Percentiles rank a stretch among this genome's conserved stretches.
phyloP scores from a whole-genome alignment of 441 rosid species.

The Euphorbia celastroides region DNA sequence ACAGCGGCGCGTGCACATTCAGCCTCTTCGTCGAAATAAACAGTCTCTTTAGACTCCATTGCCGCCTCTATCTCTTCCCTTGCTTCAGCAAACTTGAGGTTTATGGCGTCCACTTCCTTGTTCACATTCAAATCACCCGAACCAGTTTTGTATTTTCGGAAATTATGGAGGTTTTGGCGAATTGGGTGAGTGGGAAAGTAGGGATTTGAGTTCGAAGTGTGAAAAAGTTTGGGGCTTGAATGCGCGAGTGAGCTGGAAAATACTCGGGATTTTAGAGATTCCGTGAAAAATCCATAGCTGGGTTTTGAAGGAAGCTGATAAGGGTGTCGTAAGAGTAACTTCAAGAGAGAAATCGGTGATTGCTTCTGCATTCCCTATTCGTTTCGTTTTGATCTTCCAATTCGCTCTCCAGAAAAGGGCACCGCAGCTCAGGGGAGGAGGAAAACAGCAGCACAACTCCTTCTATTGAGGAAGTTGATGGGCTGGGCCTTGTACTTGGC shows the following conservation, averaged over 20 bases:
- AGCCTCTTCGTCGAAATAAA: constrained; percentile 90
- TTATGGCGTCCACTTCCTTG: constrained; percentile 71
- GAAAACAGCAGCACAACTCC: not conserved
- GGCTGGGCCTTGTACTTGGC: no score
- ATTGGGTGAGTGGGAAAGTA: not conserved
- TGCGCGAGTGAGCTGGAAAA: constrained; percentile 17
- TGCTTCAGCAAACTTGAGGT: constrained; percentile 91
- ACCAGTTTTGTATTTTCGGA: constrained; percentile 25
- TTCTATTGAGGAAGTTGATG: not conserved
- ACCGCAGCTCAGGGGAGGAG: not conserved
- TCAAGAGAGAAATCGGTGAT: constrained; percentile 34
- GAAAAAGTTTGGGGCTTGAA: constrained; percentile 4
- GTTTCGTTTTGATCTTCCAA: not conserved
- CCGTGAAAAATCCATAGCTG: constrained; percentile 14
- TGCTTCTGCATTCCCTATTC: constrained; percentile 35
- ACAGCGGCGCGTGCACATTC: constrained; percentile 81
- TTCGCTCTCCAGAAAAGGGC: not conserved
- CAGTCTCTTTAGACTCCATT: constrained; percentile 90
- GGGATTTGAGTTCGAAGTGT: constrained; percentile 11
- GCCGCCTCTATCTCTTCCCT: constrained; percentile 97
- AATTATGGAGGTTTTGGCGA: constrained; percentile 11
- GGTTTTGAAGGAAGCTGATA: constrained; percentile 28
- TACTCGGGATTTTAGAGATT: constrained; percentile 4
- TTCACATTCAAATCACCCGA: constrained; percentile 43
- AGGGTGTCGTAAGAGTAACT: constrained; percentile 27